These are phyloP conservation scores for Botryotinia convoluta DNA, from an alignment of 2,329 filamentous ascomycete species.

Conservation along the genomic window DNA sequence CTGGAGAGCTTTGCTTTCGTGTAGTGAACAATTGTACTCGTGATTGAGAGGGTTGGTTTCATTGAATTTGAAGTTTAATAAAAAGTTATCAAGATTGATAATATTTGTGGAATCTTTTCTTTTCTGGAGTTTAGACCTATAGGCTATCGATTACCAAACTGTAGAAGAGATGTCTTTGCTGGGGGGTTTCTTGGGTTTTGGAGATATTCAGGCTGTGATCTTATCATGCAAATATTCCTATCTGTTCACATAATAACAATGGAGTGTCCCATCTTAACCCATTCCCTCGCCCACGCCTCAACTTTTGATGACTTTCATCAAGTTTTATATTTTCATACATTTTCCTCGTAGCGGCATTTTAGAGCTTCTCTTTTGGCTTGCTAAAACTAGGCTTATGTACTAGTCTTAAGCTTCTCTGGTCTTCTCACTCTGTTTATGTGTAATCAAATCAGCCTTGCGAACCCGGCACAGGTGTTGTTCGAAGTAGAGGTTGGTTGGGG, in stretches of 20 bases:
- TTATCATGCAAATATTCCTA: not conserved
- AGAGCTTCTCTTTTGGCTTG: no score
- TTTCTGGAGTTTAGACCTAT: not conserved
- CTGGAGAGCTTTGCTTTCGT: no score
- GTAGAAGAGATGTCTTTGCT: not conserved
- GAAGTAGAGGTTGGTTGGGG: not conserved
- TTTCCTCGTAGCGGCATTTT: no score
- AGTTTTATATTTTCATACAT: no score
- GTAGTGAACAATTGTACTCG: no score
- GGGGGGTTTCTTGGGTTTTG: fast-evolving
- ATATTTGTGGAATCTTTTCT: not conserved
- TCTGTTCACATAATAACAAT: not conserved
- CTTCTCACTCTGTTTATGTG: no score
- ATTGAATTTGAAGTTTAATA: fast-evolving
- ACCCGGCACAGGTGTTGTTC: fast-evolving
- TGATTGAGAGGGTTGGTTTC: no score
- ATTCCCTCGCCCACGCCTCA: no score
- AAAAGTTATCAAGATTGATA: fast-evolving
- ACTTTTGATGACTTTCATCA: no score
- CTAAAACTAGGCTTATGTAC: no score
- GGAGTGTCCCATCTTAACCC: no score
- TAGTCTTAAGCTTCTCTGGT: no score
- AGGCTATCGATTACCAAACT: not conserved
- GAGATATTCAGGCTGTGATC: not conserved
- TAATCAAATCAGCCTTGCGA: fast-evolving